phyloP scores from a whole-genome alignment of 768 basidiomycete species.

The Calocybe indica region DNA sequence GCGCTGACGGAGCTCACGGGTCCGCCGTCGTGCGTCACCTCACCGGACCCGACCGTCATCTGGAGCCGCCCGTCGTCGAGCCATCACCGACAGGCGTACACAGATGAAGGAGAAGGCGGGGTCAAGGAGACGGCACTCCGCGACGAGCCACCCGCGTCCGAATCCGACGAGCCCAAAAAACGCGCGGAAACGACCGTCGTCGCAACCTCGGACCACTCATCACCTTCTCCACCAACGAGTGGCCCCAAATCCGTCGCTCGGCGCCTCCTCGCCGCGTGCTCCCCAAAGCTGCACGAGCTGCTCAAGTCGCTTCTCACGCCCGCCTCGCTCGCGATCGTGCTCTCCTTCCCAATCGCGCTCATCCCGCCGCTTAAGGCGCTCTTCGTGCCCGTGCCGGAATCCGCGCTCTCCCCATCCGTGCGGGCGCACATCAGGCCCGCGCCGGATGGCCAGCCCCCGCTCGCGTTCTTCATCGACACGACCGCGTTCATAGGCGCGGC shows the following conservation, averaged over 20 bases:
- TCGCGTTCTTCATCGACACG: slow-evolving; percentile 46
- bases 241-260: not conserved
- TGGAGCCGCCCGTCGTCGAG: not conserved
- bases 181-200: too few species aligned
- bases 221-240: not conserved
- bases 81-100: not conserved
- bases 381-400: slow-evolving; percentile 28
- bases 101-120: not conserved
- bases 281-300: slow-evolving; percentile 8
- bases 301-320: slow-evolving; percentile 33
- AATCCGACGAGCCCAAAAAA: too few species aligned
- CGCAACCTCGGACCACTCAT: too few species aligned
- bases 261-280: not conserved
- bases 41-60: slow-evolving; percentile 9
- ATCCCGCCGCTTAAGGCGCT: slow-evolving; percentile 46
- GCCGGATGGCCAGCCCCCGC: slow-evolving; percentile 53
- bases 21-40: slow-evolving; percentile 2
- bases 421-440: slow-evolving; percentile 29
- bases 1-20: slow-evolving; percentile 7
- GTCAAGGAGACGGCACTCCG: not conserved
- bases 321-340: slow-evolving; percentile 38
- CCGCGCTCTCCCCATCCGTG: slow-evolving; percentile 11
- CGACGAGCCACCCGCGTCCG: not conserved
- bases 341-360: slow-evolving; percentile 42
- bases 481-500: slow-evolving; percentile 46